phyloP scores from a whole-genome alignment of 345 rosid genomes.

The Populus nigra region DNA sequence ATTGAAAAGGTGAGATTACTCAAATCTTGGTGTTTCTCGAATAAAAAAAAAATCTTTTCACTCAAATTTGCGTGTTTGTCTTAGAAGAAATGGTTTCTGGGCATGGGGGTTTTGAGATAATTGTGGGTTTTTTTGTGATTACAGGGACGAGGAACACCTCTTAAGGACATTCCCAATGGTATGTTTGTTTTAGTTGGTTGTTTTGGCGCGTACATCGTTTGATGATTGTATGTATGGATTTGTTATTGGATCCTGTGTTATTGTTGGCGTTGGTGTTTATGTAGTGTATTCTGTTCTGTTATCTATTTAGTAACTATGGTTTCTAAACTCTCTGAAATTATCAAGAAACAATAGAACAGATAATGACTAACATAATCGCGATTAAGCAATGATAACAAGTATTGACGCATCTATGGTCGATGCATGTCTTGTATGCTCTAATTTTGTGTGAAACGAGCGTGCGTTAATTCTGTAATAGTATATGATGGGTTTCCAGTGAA shows the following conservation, averaged over 20 bases:
- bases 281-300: neutral
- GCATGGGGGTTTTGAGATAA: slow-evolving; percentile 2
- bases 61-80: neutral
- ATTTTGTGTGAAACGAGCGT: neutral
- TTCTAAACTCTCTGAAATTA: neutral
- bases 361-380: neutral
- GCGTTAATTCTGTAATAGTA: neutral
- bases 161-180: slow-evolving; percentile 96
- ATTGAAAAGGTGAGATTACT: slow-evolving; percentile 57
- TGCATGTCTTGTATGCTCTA: neutral
- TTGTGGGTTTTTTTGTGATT: neutral
- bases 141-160: slow-evolving; percentile 85
- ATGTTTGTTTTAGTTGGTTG: neutral
- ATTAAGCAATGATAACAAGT: neutral
- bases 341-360: neutral
- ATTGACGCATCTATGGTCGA: neutral
- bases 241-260: neutral
- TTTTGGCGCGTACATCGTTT: too few relatives aligned
- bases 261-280: neutral
- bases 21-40: neutral
- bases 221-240: too few relatives aligned
- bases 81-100: neutral
- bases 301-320: neutral
- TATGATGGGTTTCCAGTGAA: neutral
- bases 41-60: neutral